Evolutionary conservation across 352 stramenopile species (phyloP).

Genomic region (Pythium rishiriense): DNA sequence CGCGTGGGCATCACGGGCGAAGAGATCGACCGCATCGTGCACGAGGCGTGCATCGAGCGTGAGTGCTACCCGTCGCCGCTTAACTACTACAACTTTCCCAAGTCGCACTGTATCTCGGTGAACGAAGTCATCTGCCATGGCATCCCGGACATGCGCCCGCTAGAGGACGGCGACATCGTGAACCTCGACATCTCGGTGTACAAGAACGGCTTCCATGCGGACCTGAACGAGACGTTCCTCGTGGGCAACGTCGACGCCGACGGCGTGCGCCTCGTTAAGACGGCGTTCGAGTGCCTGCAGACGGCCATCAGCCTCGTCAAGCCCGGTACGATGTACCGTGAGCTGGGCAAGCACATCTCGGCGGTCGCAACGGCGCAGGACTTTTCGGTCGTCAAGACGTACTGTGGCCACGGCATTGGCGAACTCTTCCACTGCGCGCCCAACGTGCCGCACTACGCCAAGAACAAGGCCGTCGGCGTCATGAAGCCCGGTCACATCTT

Average conservation of each 20-base stretch:
- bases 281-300: conserved; percentile 93
- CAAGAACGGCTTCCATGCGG: conserved; percentile 96
- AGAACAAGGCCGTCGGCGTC: conserved; percentile 97
- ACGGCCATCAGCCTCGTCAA: conserved; percentile 88
- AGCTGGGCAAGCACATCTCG: conserved; percentile 95
- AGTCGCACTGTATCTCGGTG: conserved; percentile 88
- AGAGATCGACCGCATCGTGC: conserved; percentile 96
- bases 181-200: conserved; percentile 99
- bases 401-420: conserved; percentile 98
- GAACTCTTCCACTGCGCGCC: conserved; percentile 96
- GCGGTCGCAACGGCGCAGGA: conserved; percentile 81
- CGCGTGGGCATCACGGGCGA: conserved; percentile 93
- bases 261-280: conserved; percentile 90
- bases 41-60: conserved; percentile 91
- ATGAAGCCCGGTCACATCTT: conserved; percentile 99
- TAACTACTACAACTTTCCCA: conserved; percentile 98
- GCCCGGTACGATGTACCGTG: conserved; percentile 95
- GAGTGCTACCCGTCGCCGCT: conserved; percentile 96
- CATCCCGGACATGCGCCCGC: conserved; percentile 95
- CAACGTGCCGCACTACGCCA: conserved; percentile 97
- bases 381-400: conserved; percentile 96
- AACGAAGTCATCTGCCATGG: conserved; percentile 98
- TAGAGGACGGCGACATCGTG: conserved; percentile 97
- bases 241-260: conserved; percentile 96
- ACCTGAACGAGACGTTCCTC: conserved; percentile 98